Base-by-base conservation (phyloP, 345 rosid species). In the Brassica rapa region DNA sequence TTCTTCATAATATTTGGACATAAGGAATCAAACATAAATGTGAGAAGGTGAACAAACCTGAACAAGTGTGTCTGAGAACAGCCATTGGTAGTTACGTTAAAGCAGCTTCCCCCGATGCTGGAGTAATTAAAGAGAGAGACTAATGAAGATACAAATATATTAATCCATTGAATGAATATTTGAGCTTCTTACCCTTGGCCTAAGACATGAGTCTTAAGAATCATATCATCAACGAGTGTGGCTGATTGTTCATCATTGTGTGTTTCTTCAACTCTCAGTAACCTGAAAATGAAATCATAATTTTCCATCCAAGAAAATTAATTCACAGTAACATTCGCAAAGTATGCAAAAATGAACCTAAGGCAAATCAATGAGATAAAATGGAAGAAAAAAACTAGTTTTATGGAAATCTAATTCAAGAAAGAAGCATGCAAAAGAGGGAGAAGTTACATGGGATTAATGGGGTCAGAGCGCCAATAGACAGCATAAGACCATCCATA, bases 401-500 rank as follows among this genome's bases (percentile, higher is more conserved):
- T 39, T 43, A 43, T 43, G 15, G 15, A 43, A 43, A 43, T 43
- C n/a, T 43, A 49, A 14, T 49, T 49, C 56, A 51, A 43, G 12
- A 39, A 24, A 79, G 11, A 15, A 70, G 62, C 23, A 25, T 23
- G 8, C 56, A 37, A 2, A 15, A 76, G 4, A 30, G 21, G 65
- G 6, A 63, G 14, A 69, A 74, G 79, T 85, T 81, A 94, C 98
- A 89, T 88, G 84, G 90, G 81, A 79, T 89, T 89, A 77, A 81
- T 77, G 49, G 84, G 86, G 85, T 92, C 89, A 79, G 85, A 85
- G 70, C 91, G 27, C 98, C 98, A 94, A 56, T 88, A 87, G 55
- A 92, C 87, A 16, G 88, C 96, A 76, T 85, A 89, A 83, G 91
- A 91, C 98, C 97, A 94, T 11, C 96, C 96, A 86, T 90, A 80